A percentile compares a stretch with the other conserved stretches of the same genome.
phyloP scores from a whole-genome alignment of 805 yeast species.

The Scheffersomyces lignosus region DNA sequence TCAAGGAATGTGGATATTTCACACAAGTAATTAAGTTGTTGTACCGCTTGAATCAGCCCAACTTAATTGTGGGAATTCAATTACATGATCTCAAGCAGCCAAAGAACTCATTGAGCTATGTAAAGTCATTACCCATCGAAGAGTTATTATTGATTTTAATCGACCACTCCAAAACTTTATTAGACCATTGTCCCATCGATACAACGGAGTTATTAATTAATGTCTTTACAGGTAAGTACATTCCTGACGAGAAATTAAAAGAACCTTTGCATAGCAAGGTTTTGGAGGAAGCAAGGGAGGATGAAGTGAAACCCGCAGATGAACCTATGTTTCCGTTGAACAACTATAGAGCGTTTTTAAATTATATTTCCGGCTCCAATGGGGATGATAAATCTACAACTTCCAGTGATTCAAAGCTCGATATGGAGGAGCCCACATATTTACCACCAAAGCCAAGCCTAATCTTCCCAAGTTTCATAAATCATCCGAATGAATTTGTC shows the following conservation, averaged over 20 bases:
- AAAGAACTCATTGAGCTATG: constrained; percentile 59
- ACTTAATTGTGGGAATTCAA: constrained; percentile 72
- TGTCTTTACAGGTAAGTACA: constrained; percentile 84
- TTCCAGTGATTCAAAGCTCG: constrained; percentile 12
- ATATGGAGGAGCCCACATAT: constrained; percentile 58
- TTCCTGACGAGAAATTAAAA: constrained; percentile 32
- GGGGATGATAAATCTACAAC: constrained; percentile 3
- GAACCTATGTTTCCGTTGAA: constrained; percentile 24
- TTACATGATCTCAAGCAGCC: constrained; percentile 65
- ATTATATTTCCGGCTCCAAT: constrained; percentile 22
- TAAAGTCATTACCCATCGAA: constrained; percentile 68
- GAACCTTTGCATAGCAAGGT: background rate
- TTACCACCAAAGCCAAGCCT: constrained; percentile 89
- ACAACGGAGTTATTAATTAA: constrained; percentile 81
- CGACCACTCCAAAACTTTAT: constrained; percentile 61
- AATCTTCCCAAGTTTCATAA: constrained; percentile 83
- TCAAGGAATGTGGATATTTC: constrained; percentile 70
- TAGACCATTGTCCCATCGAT: constrained; percentile 71
- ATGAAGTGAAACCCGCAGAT: constrained; percentile 3
- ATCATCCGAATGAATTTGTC: constrained; percentile 84
- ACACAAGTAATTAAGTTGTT: constrained; percentile 70
- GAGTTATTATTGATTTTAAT: constrained; percentile 73
- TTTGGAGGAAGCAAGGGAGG: constrained; percentile 1
- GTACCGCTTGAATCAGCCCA: constrained; percentile 69
- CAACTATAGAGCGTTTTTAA: constrained; percentile 32